phyloP scores from a whole-genome alignment of 768 basidiomycete species.

The Mycena leptocephala region DNA sequence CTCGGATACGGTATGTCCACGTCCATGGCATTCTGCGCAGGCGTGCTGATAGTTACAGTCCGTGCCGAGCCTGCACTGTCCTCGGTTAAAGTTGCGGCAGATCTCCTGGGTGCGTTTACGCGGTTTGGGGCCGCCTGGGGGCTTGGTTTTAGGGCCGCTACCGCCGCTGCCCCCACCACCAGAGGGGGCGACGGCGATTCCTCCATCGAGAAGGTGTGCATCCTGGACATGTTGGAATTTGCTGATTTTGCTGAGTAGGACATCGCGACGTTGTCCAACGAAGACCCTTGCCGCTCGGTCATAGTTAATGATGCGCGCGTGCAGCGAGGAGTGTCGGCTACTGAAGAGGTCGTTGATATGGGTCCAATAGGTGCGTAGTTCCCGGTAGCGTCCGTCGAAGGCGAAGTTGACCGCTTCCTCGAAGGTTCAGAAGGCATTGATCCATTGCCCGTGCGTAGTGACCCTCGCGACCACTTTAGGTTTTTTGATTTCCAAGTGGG shows the following conservation, averaged over 20 bases:
- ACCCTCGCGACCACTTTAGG: constrained; percentile 17
- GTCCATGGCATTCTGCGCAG: constrained; percentile 8
- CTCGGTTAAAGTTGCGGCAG: constrained; percentile 10
- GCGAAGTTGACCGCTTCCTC: no score
- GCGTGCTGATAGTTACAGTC: constrained; percentile 3
- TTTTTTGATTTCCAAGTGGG: constrained; percentile 31
- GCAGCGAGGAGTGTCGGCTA: no score
- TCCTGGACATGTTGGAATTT: no score
- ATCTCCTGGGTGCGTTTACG: neutral
- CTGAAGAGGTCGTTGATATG: no score
- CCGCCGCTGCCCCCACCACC: neutral
- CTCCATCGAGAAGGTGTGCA: no score
- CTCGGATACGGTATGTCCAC: neutral
- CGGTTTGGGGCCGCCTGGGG: neutral
- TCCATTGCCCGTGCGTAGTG: constrained; percentile 12
- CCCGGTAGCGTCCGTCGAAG: neutral
- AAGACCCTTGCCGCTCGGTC: constrained; percentile 5
- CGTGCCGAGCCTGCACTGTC: neutral
- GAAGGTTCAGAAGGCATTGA: constrained; percentile 11
- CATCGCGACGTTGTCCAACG: constrained; percentile 6
- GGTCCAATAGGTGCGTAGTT: no score
- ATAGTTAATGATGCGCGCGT: constrained; percentile 12
- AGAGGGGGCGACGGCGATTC: neutral
- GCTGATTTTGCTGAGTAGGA: constrained; percentile 10
- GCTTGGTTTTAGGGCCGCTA: neutral